Percentiles rank a stretch among this genome's conserved stretches.
Conservation (phyloP, 2,329 filamentous ascomycete species). For the Endoconidiophora polonica region DNA sequence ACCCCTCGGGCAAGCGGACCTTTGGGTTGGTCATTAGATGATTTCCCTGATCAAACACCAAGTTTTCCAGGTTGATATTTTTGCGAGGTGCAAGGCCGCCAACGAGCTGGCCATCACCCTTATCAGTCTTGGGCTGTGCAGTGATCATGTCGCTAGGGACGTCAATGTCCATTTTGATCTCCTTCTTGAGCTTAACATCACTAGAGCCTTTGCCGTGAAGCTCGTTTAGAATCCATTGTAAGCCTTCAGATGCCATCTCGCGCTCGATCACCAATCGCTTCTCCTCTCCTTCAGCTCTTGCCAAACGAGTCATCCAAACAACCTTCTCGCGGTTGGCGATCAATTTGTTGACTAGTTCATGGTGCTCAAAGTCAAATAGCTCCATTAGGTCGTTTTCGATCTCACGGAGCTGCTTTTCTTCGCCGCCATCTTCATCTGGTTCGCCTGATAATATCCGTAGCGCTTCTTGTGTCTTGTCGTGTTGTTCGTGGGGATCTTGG, state of each 20-base stretch:
- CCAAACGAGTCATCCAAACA: constrained; percentile 84
- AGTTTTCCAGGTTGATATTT: constrained; percentile 83
- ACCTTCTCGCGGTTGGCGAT: constrained; percentile 88
- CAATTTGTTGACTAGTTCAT: constrained; percentile 78
- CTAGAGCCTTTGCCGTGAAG: constrained; percentile 55
- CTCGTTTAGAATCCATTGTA: constrained; percentile 76
- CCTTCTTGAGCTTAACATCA: constrained; percentile 47
- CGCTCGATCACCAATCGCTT: constrained; percentile 64
- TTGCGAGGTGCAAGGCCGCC: constrained; percentile 76
- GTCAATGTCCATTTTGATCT: constrained; percentile 93
- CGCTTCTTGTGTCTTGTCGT: constrained; percentile 78
- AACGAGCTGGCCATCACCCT: constrained; percentile 50
- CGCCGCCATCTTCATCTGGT: constrained; percentile 51
- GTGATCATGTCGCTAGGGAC: constrained; percentile 38
- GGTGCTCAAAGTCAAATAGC: constrained; percentile 91
- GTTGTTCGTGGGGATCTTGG: constrained; percentile 78
- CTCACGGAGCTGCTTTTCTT: constrained; percentile 74
- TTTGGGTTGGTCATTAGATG: constrained; percentile 99
- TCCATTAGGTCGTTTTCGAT: constrained; percentile 98
- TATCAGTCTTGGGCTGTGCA: constrained; percentile 33
- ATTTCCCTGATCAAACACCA: constrained; percentile 94
- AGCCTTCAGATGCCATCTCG: constrained; percentile 79
- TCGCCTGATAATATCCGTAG: constrained; percentile 68
- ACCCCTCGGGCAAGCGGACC: constrained; percentile 82
- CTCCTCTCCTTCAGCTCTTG: constrained; percentile 63